Conservation (phyloP, 495 filamentous ascomycete species). For the Amniculicola lignicola region DNA sequence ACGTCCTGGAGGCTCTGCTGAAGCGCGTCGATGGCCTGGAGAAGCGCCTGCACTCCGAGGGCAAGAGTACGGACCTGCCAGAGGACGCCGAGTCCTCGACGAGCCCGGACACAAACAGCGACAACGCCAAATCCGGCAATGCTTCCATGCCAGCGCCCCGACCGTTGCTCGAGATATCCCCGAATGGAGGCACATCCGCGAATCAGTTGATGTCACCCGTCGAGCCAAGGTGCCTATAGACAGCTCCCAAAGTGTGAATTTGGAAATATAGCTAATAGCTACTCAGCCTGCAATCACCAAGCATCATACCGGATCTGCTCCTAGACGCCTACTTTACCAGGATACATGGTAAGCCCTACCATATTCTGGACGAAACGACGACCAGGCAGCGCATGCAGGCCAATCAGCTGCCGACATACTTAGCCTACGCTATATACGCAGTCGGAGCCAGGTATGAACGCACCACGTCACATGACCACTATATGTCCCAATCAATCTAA, state of each 20-base stretch:
- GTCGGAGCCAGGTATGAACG: conserved; percentile 61
- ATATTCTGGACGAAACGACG: conserved; percentile 69
- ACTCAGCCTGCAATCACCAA: conserved; percentile 31
- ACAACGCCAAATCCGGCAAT: conserved; percentile 6
- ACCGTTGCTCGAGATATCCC: conserved; percentile 30
- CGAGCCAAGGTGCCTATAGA: conserved; percentile 30
- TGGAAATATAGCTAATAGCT: conserved; percentile 15
- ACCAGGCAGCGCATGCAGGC: conserved; percentile 64
- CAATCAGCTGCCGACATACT: conserved; percentile 60
- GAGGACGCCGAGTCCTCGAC: conserved; percentile 27
- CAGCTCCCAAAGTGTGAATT: conserved; percentile 3
- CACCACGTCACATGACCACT: conserved; percentile 13
- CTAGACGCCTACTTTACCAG: conserved; percentile 74
- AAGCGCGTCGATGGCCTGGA: conserved; percentile 83
- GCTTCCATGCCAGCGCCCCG: conserved; percentile 6
- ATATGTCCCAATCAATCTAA: conserved; percentile 15
- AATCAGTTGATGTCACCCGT: conserved; percentile 31
- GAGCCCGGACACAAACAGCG: conserved; percentile 13
- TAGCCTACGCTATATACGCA: conserved; percentile 71
- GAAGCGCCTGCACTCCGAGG: conserved; percentile 59
- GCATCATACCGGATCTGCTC: conserved; percentile 48
- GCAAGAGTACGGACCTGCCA: no score
- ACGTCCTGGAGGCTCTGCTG: conserved; percentile 77
- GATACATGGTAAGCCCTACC: conserved; percentile 74
- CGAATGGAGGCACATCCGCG: conserved; percentile 15